Conservation (phyloP, 2,329 filamentous ascomycete genomes). For the Sporothrix mexicana region DNA sequence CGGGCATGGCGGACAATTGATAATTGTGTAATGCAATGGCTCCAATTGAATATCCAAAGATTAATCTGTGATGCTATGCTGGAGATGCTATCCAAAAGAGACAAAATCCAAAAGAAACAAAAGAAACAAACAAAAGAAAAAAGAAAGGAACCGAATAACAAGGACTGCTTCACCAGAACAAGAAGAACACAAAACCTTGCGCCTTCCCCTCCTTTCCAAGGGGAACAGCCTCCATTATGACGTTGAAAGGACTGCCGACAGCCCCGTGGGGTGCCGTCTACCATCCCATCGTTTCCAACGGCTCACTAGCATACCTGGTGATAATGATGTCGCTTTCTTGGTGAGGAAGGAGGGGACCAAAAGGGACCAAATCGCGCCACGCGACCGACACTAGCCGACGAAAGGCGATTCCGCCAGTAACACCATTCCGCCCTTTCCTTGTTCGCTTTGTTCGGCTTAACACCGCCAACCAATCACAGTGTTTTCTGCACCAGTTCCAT, state of each 20-base stretch:
- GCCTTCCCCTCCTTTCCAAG: background rate
- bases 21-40: no score
- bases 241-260: slow-evolving; percentile 3
- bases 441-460: slow-evolving; percentile 24
- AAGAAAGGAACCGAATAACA: background rate
- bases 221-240: background rate
- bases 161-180: background rate
- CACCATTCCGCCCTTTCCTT: slow-evolving; percentile 12
- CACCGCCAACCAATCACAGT: background rate
- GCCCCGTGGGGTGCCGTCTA: slow-evolving; percentile 18
- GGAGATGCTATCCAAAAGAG: background rate
- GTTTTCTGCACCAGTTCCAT: no score
- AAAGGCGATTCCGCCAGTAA: slow-evolving; percentile 25
- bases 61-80: background rate
- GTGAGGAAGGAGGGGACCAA: background rate
- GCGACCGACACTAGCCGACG: slow-evolving; percentile 36
- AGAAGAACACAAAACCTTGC: background rate
- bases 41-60: background rate
- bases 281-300: background rate
- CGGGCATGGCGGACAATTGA: slow-evolving; percentile 51
- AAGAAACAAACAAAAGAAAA: background rate
- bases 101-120: background rate
- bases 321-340: background rate
- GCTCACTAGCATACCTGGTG: background rate
- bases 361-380: background rate